Percentiles rank a stretch among this genome's conserved stretches.
These are phyloP conservation scores for Phytophthora ohioensis DNA, from an alignment of 352 stramenopile species.

Conservation along the genomic window DNA sequence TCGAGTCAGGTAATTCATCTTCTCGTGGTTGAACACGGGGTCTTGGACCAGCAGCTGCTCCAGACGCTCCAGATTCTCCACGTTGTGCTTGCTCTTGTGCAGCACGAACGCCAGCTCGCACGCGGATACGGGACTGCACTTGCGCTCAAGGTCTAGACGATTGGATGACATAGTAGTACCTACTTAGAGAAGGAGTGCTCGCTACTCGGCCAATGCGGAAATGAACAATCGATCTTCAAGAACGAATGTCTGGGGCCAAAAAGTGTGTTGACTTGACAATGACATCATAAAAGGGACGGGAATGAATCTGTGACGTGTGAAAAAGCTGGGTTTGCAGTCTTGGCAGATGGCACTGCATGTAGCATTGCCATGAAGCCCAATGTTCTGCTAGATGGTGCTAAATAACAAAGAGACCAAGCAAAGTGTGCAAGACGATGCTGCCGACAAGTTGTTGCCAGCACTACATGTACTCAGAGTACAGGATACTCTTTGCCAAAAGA, in stretches of 20 bases:
- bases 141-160: constrained; percentile 51
- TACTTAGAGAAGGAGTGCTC: neutral
- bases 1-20: constrained; percentile 78
- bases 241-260: too few species aligned
- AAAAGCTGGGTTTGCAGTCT: neutral
- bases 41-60: constrained; percentile 67
- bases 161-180: constrained; percentile 21
- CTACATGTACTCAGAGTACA: neutral
- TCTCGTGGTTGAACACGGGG: constrained; percentile 59
- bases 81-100: constrained; percentile 55
- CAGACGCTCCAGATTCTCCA: constrained; percentile 66
- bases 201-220: constrained; percentile 11
- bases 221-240: constrained; percentile 25
- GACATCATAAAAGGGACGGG: constrained; percentile 7
- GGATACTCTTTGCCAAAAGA: too few species aligned
- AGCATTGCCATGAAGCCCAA: neutral
- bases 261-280: constrained; percentile 43
- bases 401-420: too few species aligned
- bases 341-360: neutral
- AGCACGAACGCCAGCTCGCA: constrained; percentile 75
- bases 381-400: too few species aligned
- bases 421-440: too few species aligned
- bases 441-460: too few species aligned
- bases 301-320: constrained; percentile 16
- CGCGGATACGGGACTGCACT: constrained; percentile 50